These are phyloP conservation scores for Calonectria henricotiae DNA, from an alignment of 2,329 filamentous ascomycete genomes.

Conservation along the genomic window DNA sequence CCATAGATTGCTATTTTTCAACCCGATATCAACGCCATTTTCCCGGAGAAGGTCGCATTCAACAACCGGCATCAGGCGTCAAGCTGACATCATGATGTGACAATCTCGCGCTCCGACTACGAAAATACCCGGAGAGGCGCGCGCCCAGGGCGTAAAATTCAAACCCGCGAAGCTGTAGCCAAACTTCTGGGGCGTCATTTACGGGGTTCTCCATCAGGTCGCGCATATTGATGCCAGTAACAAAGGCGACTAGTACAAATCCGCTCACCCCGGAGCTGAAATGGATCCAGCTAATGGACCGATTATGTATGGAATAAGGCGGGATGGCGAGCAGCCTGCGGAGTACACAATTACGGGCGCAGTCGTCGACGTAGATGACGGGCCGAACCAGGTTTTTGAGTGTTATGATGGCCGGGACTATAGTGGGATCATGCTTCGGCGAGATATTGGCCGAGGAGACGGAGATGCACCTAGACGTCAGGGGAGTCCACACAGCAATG, in stretches of 20 bases:
- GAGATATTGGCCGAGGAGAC: slow-evolving; percentile 13
- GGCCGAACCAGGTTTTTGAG: slow-evolving; percentile 15
- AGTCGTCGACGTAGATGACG: slow-evolving; percentile 3
- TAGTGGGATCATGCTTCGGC: slow-evolving; percentile 20
- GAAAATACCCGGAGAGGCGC: background rate
- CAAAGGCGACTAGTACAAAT: slow-evolving; percentile 2
- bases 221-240: slow-evolving; percentile 2
- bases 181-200: slow-evolving; percentile 17
- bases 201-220: slow-evolving; percentile 18
- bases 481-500: slow-evolving; percentile 14
- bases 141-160: slow-evolving; percentile 6
- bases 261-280: slow-evolving; percentile 19
- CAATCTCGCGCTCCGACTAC: background rate
- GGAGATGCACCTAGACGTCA: slow-evolving; percentile 2
- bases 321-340: slow-evolving; percentile 1
- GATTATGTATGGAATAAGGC: slow-evolving; percentile 12
- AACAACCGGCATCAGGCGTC: background rate
- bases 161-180: background rate
- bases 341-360: background rate
- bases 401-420: background rate
- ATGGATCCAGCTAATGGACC: slow-evolving; percentile 5
- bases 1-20: slow-evolving; percentile 3
- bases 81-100: slow-evolving; percentile 9
- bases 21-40: slow-evolving; percentile 12
- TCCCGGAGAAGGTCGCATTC: background rate